Evolutionary conservation across 2,329 filamentous ascomycete genomes (phyloP), one percentile per base, ranked within the genome.

Genomic region (Neurospora crassa): DNA sequence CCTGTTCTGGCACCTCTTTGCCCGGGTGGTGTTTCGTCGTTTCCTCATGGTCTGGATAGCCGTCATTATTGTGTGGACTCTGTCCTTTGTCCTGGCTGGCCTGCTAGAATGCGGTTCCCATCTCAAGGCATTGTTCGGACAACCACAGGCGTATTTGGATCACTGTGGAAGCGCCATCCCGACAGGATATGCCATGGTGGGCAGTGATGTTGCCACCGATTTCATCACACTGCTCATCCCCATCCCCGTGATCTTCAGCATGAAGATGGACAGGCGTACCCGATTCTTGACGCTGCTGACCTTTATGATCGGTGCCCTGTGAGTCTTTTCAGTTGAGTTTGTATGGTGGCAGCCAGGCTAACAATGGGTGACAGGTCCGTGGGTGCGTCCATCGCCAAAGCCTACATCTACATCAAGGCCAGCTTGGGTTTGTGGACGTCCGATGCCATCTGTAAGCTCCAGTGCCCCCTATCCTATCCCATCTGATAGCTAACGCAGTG

Each of bases 1-100:
- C 18, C 70, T 72, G 8, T 72, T 71, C 70, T 72, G 71, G 71
- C 71, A 71, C 37, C 71, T 72, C 16, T 72, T 72, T 41, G 47
- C 71, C 47, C 67, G 42, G 3, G 69, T 72, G 7, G 71, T 71
- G 45, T 73, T 72, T 59, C 70, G 72, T 11, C 72, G 72, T 1
- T 72, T 73, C n/a, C 68, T 73, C 20, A 69, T 70, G 18, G 67
- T 69, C 68, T 73, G 72, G 72, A 72, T 70, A 7, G 67, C 67
- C 2, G 29, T 70, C 67, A 43, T 71, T 3, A 59, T 59, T 6
- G 24, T 40, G 5, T 73, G 72, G 72, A 70, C 67, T 16, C 40
- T 73, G 12, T 67, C 29, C 16, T 71, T 72, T 59, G 40, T 72
- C 40, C 18, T 73, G 1, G 69, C 42, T 1, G 70, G 70, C 34